Percentiles rank a stretch among this genome's conserved stretches.
Conservation (phyloP, 345 rosid genomes). For the Cardiospermum halicacabum region DNA sequence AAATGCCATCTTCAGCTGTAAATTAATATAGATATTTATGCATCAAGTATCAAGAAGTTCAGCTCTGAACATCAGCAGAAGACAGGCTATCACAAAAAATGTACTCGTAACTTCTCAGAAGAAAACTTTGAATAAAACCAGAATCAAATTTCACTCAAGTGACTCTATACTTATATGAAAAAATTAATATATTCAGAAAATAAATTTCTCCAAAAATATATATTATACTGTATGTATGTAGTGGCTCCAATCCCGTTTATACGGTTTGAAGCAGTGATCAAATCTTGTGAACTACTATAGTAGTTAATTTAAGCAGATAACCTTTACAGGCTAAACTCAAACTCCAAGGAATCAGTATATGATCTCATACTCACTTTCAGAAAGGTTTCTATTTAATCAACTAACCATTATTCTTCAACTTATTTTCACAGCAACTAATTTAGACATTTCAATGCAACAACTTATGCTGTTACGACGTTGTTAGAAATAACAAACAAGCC, state of each 20-base stretch:
- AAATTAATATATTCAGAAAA: neutral
- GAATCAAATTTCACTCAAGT: neutral
- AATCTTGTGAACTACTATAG: neutral
- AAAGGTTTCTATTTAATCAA: neutral
- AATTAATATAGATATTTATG: conserved; percentile 12
- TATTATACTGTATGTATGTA: neutral
- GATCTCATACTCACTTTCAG: neutral
- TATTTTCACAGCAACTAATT: neutral
- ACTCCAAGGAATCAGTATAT: neutral
- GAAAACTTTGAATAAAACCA: neutral
- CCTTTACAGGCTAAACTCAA: neutral
- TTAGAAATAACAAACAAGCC: neutral
- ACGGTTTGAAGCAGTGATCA: neutral
- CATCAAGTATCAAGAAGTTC: neutral
- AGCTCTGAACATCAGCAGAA: neutral
- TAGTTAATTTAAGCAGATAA: neutral
- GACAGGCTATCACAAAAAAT: neutral
- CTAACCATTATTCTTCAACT: neutral
- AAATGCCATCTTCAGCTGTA: conserved; percentile 8
- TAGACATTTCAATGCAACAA: conserved; percentile 1
- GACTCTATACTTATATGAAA: neutral
- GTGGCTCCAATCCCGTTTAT: neutral
- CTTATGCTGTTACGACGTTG: neutral
- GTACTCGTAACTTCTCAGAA: neutral
- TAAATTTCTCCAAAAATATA: neutral